These are phyloP conservation scores for Candolleomyces aberdarensis DNA, from an alignment of 768 basidiomycete species.

Conservation along the genomic window DNA sequence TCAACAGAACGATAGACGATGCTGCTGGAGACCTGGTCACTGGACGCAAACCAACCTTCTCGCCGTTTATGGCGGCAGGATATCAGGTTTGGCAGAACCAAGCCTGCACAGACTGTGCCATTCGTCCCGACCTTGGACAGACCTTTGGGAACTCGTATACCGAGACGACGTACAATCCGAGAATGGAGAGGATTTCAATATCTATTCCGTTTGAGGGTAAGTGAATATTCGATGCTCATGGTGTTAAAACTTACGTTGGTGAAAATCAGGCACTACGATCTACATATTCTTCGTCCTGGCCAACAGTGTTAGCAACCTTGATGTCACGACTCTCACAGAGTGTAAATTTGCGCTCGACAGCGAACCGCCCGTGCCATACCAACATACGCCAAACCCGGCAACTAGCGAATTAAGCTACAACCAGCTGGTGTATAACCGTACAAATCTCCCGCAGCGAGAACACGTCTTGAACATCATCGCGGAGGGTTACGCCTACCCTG, in stretches of 20 bases:
- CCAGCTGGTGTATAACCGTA: constrained; percentile 13
- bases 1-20: constrained; percentile 34
- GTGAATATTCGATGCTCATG: neutral
- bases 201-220: constrained; percentile 25
- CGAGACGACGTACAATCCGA: constrained; percentile 27
- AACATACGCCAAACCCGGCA: constrained; percentile 14
- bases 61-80: constrained; percentile 14
- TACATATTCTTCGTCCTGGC: constrained; percentile 38
- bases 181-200: constrained; percentile 18
- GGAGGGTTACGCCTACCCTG: neutral
- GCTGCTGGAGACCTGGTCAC: constrained; percentile 27
- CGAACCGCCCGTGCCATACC: constrained; percentile 8
- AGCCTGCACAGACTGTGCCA: constrained; percentile 17
- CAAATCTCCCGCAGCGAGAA: constrained; percentile 5
- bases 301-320: constrained; percentile 21
- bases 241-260: neutral
- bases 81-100: constrained; percentile 20
- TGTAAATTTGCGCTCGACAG: constrained; percentile 22
- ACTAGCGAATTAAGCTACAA: constrained; percentile 13
- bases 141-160: constrained; percentile 27
- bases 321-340: constrained; percentile 16
- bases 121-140: constrained; percentile 16
- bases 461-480: constrained; percentile 6
- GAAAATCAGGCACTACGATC: constrained; percentile 28
- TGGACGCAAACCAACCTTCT: constrained; percentile 20